Percentiles rank a stretch among this genome's conserved stretches.
phyloP scores from a whole-genome alignment of 2,329 filamentous ascomycete species.

The Neofusicoccum laricinum region DNA sequence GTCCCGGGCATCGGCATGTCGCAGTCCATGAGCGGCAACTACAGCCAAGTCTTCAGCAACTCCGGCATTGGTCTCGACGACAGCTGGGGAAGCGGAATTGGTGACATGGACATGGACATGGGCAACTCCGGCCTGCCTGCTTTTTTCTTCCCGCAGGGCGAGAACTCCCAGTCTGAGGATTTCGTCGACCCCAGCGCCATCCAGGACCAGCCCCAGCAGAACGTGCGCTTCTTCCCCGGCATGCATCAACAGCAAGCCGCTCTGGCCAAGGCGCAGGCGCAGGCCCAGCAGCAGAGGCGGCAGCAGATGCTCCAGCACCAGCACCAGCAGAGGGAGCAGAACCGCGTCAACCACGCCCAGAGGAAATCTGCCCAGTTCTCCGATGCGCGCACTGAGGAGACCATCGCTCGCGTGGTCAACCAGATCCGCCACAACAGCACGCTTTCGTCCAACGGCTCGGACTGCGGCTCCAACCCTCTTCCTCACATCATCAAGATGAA shows the following conservation, averaged over 20 bases:
- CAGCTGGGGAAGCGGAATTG: constrained; percentile 47
- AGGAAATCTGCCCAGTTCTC: constrained; percentile 34
- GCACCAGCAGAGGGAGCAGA: constrained; percentile 33
- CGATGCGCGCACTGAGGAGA: constrained; percentile 67
- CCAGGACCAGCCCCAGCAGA: constrained; percentile 56
- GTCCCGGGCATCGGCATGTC: constrained; percentile 67
- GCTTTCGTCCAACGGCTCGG: constrained; percentile 52
- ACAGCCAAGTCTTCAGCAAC: constrained; percentile 48
- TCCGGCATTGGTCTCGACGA: constrained; percentile 67
- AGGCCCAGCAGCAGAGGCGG: constrained; percentile 48
- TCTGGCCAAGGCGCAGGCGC: constrained; percentile 30
- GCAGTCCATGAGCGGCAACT: constrained; percentile 45
- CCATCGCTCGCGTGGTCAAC: constrained; percentile 87
- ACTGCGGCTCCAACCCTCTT: constrained; percentile 44
- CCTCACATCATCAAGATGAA: constrained; percentile 69
- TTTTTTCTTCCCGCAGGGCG: constrained; percentile 61
- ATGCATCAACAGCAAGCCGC: constrained; percentile 90
- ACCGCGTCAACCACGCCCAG: constrained; percentile 26
- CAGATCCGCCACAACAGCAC: constrained; percentile 79
- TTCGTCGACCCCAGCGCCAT: constrained; percentile 74
- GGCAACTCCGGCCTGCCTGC: constrained; percentile 46
- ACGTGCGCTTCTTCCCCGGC: constrained; percentile 81
- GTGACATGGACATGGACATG: constrained; percentile 67
- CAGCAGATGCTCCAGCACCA: constrained; percentile 53
- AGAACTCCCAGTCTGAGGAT: constrained; percentile 43